A percentile compares a stretch with the other conserved stretches of the same genome.
phyloP scores from a whole-genome alignment of 2,329 filamentous ascomycete species.

The Plectosphaerella sp. region DNA sequence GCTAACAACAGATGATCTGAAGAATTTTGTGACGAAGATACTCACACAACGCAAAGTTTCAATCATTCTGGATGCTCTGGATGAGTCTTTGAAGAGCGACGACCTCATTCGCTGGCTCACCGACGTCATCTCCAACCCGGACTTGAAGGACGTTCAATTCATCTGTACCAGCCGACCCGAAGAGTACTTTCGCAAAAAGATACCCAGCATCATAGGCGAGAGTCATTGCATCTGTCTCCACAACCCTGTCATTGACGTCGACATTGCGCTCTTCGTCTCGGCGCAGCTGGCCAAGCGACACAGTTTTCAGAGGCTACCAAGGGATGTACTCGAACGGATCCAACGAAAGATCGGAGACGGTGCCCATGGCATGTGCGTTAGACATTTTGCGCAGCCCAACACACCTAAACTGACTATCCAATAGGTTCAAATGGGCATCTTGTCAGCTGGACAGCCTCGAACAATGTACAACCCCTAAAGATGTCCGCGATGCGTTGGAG shows the following conservation, averaged over 20 bases:
- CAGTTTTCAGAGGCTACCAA: not conserved
- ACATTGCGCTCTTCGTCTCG: not conserved
- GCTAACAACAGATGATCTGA: not conserved
- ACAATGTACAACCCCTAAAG: not conserved
- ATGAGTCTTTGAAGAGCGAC: not conserved
- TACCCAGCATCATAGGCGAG: not conserved
- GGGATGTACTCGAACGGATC: not conserved
- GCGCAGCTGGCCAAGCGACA: not conserved
- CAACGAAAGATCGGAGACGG: not conserved
- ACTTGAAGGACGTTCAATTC: not conserved
- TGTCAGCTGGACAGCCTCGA: slow-evolving; percentile 4
- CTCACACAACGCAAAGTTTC: not conserved
- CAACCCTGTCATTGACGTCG: not conserved
- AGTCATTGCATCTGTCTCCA: not conserved
- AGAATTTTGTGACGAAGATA: not conserved
- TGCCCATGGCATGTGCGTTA: not conserved
- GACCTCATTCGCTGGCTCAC: not conserved
- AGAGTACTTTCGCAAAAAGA: not conserved
- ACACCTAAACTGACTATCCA: not conserved
- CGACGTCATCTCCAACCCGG: not conserved
- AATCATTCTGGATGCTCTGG: slow-evolving; percentile 2
- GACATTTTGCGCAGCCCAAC: not conserved
- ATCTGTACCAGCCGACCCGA: not conserved
- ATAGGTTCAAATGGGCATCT: slow-evolving; percentile 3
- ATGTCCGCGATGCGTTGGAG: not conserved